Evolutionary conservation across 257 asterid genomes (phyloP).

Genomic region (Fraxinus pennsylvanica): DNA sequence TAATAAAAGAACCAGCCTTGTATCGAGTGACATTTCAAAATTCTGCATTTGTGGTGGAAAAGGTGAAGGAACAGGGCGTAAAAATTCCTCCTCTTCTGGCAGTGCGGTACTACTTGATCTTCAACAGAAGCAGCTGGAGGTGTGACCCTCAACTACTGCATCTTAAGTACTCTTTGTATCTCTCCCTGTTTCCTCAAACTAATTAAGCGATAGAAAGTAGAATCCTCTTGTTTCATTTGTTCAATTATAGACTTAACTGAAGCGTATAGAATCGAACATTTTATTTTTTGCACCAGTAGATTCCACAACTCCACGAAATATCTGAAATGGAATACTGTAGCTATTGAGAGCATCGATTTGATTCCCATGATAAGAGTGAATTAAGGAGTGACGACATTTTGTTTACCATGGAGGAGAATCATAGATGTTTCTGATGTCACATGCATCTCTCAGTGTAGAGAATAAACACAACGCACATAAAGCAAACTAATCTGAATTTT

Average conservation of each 20-base stretch:
- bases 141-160: conserved; percentile 21
- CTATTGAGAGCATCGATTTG: too few species aligned
- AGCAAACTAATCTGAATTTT: too few species aligned
- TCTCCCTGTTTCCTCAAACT: background rate
- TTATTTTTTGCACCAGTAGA: background rate
- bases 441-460: too few species aligned
- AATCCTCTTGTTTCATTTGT: conserved; percentile 5
- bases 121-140: conserved; percentile 73
- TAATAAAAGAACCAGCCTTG: conserved; percentile 56
- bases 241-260: background rate
- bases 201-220: background rate
- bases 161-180: background rate
- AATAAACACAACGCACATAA: too few species aligned
- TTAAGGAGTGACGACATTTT: too few species aligned
- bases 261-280: conserved; percentile 3
- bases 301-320: background rate
- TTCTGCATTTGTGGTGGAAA: conserved; percentile 76
- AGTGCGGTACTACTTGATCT: conserved; percentile 50
- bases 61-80: conserved; percentile 22
- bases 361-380: too few species aligned
- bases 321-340: too few species aligned
- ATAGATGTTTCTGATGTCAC: too few species aligned
- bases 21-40: conserved; percentile 52
- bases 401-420: too few species aligned
- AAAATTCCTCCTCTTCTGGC: conserved; percentile 28